Percentiles rank a stretch among this genome's conserved stretches.
phyloP scores from a whole-genome alignment of 768 basidiomycete species.

The Tylopilus felleus region DNA sequence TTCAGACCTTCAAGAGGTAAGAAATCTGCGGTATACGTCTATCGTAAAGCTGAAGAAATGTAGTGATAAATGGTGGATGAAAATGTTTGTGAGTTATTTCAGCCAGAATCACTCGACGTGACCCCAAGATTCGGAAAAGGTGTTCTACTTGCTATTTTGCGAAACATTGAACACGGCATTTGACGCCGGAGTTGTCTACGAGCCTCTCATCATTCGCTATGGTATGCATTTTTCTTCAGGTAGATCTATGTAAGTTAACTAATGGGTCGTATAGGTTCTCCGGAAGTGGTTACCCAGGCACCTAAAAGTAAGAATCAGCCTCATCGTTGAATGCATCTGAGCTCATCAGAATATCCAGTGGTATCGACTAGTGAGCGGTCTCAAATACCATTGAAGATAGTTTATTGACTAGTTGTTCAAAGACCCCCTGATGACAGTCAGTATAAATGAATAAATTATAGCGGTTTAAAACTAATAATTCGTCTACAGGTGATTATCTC shows the following conservation, averaged over 20 bases:
- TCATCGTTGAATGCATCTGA: conserved; percentile 19
- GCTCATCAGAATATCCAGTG: conserved; percentile 9
- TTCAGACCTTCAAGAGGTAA: conserved; percentile 39
- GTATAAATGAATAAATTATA: not conserved
- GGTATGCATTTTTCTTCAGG: conserved; percentile 26
- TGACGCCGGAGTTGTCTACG: conserved; percentile 44
- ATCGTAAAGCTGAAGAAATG: not conserved
- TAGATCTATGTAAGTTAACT: not conserved
- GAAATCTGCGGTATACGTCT: not conserved
- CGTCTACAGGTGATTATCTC: conserved; percentile 41
- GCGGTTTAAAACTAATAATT: not conserved
- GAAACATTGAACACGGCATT: conserved; percentile 49
- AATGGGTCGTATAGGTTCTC: conserved; percentile 28
- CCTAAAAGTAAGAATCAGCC: not conserved
- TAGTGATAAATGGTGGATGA: conserved; percentile 48
- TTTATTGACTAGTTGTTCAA: not conserved
- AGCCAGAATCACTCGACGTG: not conserved
- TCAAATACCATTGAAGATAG: not conserved
- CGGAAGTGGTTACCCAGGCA: not conserved
- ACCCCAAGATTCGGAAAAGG: conserved; percentile 25
- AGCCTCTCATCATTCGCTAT: conserved; percentile 45
- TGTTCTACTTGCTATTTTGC: conserved; percentile 41
- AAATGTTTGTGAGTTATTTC: conserved; percentile 37
- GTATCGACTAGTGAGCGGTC: conserved; percentile 8
- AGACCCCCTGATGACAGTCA: conserved; percentile 47